Evolutionary conservation across 1,284 basidiomycete genomes (phyloP).

Genomic region (Cryptococcus floricola): DNA sequence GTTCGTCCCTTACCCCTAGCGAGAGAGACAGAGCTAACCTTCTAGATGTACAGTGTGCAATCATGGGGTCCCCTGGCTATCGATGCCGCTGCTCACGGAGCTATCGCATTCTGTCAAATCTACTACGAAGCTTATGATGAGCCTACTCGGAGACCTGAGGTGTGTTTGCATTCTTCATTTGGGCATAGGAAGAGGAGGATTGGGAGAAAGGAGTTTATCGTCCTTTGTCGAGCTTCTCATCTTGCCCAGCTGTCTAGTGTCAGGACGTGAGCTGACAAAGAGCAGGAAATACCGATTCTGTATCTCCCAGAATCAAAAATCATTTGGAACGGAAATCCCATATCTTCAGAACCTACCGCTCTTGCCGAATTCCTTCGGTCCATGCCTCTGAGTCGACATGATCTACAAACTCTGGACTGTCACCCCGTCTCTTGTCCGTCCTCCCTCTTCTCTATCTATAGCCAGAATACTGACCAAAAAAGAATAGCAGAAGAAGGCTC

Average conservation of each 20-base stretch:
- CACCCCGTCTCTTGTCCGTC: constrained; percentile 36
- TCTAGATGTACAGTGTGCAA: constrained; percentile 2
- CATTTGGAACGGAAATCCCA: constrained; percentile 44
- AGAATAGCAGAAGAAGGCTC: constrained; percentile 16
- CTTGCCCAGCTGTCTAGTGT: not conserved
- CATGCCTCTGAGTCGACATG: constrained; percentile 39
- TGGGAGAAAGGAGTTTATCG: not conserved
- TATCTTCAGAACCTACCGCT: constrained; percentile 18
- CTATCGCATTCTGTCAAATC: constrained; percentile 44
- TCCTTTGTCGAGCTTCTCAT: not conserved
- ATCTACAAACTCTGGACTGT: constrained; percentile 44
- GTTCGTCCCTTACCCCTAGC: not conserved
- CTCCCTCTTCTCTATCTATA: not conserved
- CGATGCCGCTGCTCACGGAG: constrained; percentile 44
- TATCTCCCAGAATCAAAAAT: constrained; percentile 39
- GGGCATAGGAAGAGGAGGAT: not conserved
- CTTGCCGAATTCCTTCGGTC: constrained; percentile 35
- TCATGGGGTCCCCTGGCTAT: constrained; percentile 39
- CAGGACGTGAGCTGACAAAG: not conserved
- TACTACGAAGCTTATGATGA: constrained; percentile 48
- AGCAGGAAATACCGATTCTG: constrained; percentile 37
- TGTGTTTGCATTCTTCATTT: constrained; percentile 16
- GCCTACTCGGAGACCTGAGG: constrained; percentile 32
- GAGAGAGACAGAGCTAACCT: not conserved
- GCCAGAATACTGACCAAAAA: not conserved